Conservation (phyloP, 139 green algal species). For the Nannochloris sp. region DNA sequence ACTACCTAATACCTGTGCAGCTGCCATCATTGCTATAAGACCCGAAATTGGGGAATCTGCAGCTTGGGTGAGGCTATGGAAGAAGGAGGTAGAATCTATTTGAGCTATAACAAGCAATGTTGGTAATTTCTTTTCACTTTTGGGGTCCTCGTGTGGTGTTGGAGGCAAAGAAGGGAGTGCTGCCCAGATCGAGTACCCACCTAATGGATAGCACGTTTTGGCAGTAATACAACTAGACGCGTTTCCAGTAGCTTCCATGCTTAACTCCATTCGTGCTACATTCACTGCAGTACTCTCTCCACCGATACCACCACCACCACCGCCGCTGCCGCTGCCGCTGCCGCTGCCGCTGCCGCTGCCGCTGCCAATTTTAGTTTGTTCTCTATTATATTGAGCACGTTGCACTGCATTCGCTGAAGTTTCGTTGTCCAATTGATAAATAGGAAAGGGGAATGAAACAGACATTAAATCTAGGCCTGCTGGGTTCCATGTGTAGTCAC, state of each 20-base stretch:
- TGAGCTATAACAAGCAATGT: constrained; percentile 44
- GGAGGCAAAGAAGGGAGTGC: constrained; percentile 44
- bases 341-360: background rate
- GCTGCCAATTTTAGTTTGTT: constrained; percentile 2
- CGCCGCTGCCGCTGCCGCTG: background rate
- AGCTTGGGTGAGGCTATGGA: constrained; percentile 46
- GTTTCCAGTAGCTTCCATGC: constrained; percentile 44
- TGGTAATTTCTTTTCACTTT: too few relatives aligned
- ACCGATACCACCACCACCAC: too few relatives aligned
- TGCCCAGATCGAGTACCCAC: constrained; percentile 61
- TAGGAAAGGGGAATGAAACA: constrained; percentile 19
- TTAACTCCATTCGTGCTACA: constrained; percentile 29
- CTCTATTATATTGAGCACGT: constrained; percentile 33
- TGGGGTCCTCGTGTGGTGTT: background rate
- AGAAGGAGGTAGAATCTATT: constrained; percentile 44
- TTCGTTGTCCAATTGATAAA: constrained; percentile 5
- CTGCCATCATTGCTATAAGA: constrained; percentile 60
- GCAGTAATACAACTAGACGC: constrained; percentile 38
- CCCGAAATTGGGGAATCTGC: constrained; percentile 52
- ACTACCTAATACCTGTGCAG: constrained; percentile 40
- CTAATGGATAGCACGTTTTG: constrained; percentile 53
- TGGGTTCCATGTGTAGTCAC: background rate
- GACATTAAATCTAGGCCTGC: background rate
- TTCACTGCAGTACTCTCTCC: constrained; percentile 25
- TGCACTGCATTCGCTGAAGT: background rate